These are phyloP conservation scores for Pestalotiopsis sp. DNA, from an alignment of 2,329 filamentous ascomycete genomes.

Conservation along the genomic window DNA sequence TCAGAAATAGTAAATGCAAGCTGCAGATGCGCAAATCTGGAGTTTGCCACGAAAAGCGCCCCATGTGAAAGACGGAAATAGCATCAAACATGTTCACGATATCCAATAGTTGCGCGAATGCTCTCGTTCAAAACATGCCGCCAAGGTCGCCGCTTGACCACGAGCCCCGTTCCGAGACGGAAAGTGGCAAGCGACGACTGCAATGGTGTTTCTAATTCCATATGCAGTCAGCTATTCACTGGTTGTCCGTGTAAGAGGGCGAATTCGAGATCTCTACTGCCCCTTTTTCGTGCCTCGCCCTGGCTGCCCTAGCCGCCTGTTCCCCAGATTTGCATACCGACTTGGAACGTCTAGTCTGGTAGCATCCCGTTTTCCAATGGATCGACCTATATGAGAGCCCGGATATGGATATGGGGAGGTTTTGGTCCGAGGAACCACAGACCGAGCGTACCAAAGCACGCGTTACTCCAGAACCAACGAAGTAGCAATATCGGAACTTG, in stretches of 20 bases:
- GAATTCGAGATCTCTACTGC: neutral
- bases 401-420: neutral
- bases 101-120: neutral
- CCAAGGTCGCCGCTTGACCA: neutral
- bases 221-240: neutral
- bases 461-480: neutral
- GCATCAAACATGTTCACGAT: neutral
- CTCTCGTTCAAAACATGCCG: neutral
- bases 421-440: neutral
- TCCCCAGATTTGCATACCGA: neutral
- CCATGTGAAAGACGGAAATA: neutral
- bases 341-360: neutral
- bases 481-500: neutral
- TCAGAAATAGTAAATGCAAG: neutral
- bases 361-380: neutral
- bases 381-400: neutral
- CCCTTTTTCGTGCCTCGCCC: neutral
- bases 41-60: neutral
- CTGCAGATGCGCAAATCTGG: neutral
- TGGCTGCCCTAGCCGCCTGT: neutral
- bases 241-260: neutral
- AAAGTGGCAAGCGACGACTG: neutral
- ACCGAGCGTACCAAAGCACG: neutral
- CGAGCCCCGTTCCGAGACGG: neutral
- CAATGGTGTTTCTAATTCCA: neutral